Base-by-base conservation (phyloP, 2,329 filamentous ascomycete species). In the Neonectria neomacrospora region DNA sequence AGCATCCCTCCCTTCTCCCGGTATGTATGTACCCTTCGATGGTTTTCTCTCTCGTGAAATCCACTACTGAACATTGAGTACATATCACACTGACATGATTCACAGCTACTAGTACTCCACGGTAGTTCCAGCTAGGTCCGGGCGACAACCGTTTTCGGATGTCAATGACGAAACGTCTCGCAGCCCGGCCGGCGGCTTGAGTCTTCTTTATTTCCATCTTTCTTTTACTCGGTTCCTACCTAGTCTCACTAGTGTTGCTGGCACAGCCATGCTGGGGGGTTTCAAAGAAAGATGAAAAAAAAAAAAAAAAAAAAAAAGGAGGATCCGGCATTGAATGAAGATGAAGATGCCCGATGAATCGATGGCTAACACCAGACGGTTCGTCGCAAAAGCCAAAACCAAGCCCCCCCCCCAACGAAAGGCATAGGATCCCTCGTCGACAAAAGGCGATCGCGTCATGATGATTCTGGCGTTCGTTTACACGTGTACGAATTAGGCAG, bases 351-450 rank as follows among this genome's bases (percentile, higher is more conserved):
- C 32, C 44, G 30, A 58, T 51, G 45, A 51, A 42, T 42, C 47
- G 34, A 58, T 51, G 45, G 37, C 54, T 30, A 41, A 45, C 39
- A 45, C 26, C 18, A 32, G 30, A 48, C 14, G 48, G 50, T 48
- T 60, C 50, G 42, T 47, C 57, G 39, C 57, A 59, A 48, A 53
- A 53, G 22, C 22, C 54, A 47, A 56, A 47, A 41, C 37, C 20
- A 41, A 47, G 20, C 23, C n/a, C 14, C 18, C 22, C 45, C 28
- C 42, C 12, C 8, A 9, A 52, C 48, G 34, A n/a, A 30, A 8
- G 18, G 47, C 39, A 45, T 20, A 47, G 50, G 30, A 59, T 48
- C 50, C 57, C 50, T 42, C 32, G 30, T 58, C 45, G 30, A 44
- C 23, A 2, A 12, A 14, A 34, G 7, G 32, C 26, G 52, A 41